These are phyloP conservation scores for Colletotrichum agaves DNA, from an alignment of 2,329 filamentous ascomycete species.

Conservation along the genomic window DNA sequence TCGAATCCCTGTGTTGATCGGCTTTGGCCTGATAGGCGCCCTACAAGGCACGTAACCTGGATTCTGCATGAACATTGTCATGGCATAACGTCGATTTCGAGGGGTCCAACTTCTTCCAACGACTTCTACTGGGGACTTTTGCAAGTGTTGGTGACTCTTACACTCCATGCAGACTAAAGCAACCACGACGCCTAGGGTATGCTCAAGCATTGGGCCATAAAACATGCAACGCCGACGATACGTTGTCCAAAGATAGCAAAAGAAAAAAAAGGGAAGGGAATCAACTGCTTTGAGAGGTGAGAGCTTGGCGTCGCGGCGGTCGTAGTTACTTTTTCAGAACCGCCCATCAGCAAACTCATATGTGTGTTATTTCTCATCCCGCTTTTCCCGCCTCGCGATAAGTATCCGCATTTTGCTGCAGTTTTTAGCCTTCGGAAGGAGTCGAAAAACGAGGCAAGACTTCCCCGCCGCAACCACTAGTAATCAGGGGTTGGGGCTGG, in stretches of 20 bases:
- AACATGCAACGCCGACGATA: neutral
- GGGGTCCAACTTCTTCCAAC: conserved; percentile 8
- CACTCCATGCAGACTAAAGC: neutral
- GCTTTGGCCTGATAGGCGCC: conserved; percentile 27
- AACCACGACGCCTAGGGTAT: neutral
- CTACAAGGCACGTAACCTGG: conserved; percentile 25
- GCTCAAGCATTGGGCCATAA: too few species aligned
- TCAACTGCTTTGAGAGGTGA: neutral
- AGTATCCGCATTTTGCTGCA: neutral
- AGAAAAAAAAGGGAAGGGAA: neutral
- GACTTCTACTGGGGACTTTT: neutral
- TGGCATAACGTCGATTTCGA: conserved; percentile 16
- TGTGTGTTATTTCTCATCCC: neutral
- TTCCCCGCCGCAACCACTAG: neutral
- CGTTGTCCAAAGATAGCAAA: neutral
- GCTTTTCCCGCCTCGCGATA: neutral
- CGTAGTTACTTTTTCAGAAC: neutral
- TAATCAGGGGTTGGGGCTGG: conserved; percentile 7
- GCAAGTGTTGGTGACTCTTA: neutral
- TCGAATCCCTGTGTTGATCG: conserved; percentile 34
- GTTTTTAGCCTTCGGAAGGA: neutral
- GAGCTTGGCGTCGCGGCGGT: neutral
- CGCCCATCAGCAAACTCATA: neutral
- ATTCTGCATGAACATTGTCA: conserved; percentile 31
- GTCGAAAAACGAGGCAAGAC: neutral